These are phyloP conservation scores for Neodidymelliopsis sp. DNA, from an alignment of 2,329 filamentous ascomycete species.

Conservation along the genomic window DNA sequence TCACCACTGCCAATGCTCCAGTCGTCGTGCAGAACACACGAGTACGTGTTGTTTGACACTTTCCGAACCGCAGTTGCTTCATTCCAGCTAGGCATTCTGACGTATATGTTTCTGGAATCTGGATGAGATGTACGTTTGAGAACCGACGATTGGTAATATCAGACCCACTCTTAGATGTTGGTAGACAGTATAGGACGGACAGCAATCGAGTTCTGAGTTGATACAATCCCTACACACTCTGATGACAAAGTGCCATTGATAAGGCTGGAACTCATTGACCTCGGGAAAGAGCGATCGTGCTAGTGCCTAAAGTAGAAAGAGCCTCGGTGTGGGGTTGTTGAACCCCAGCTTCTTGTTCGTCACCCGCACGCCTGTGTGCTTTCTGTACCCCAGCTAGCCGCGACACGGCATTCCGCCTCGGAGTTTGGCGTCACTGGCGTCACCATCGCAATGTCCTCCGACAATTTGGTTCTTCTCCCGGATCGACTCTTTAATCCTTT, in stretches of 20 bases:
- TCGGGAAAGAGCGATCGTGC: constrained; percentile 26
- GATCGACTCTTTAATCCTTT: constrained; percentile 11
- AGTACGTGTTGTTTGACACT: constrained; percentile 65
- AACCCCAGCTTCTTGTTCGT: constrained; percentile 23
- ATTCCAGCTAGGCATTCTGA: constrained; percentile 51
- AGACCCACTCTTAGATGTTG: not conserved
- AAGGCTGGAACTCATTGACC: constrained; percentile 21
- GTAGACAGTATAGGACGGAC: not conserved
- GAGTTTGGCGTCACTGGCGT: constrained; percentile 19
- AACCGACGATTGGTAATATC: not conserved
- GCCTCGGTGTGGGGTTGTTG: constrained; percentile 32
- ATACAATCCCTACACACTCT: not conserved
- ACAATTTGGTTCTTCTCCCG: constrained; percentile 10
- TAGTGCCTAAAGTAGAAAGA: constrained; percentile 24
- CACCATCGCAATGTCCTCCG: constrained; percentile 14
- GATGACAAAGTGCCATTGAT: not conserved
- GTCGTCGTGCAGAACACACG: constrained; percentile 61
- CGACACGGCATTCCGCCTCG: constrained; percentile 21
- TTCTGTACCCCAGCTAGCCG: constrained; percentile 19
- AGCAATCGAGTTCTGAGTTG: not conserved
- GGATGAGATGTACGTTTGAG: not conserved
- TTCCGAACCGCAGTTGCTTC: constrained; percentile 59
- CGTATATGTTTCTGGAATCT: not conserved
- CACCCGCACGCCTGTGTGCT: constrained; percentile 26
- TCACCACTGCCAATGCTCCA: constrained; percentile 73